Percentiles rank a stretch among this genome's conserved stretches.
These are phyloP conservation scores for Aspergillus egyptiacus DNA, from an alignment of 495 filamentous ascomycete genomes.

Conservation along the genomic window DNA sequence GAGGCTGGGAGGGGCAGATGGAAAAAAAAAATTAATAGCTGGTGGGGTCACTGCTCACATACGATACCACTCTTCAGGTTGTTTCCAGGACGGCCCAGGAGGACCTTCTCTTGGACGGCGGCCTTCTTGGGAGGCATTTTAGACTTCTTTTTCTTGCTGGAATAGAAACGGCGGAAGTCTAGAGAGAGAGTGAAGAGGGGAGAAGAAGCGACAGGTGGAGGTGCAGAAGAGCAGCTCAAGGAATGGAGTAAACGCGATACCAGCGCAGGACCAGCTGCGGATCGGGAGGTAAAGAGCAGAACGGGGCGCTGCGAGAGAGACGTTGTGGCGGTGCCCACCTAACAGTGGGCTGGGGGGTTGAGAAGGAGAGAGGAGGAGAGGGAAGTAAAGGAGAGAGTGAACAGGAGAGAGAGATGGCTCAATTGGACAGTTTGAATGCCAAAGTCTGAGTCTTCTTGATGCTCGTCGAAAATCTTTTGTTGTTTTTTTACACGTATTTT, in stretches of 20 bases:
- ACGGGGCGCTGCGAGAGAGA: constrained; percentile 23
- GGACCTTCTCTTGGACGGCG: constrained; percentile 50
- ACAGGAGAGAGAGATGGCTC: background rate
- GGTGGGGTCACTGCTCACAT: constrained; percentile 53
- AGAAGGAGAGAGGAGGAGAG: background rate
- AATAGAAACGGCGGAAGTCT: constrained; percentile 37
- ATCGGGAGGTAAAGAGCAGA: constrained; percentile 33
- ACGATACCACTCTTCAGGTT: constrained; percentile 99
- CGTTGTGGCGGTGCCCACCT: constrained; percentile 38
- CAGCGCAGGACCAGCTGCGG: constrained; percentile 50
- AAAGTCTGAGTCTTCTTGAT: background rate
- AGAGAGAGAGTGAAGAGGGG: constrained; percentile 26
- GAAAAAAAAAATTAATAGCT: constrained; percentile 25
- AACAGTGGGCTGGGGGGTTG: constrained; percentile 19
- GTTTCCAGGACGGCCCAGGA: constrained; percentile 91
- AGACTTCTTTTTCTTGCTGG: constrained; percentile 42
- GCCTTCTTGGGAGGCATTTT: constrained; percentile 52
- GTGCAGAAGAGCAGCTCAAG: constrained; percentile 25
- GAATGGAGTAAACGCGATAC: constrained; percentile 17
- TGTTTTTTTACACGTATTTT: constrained; percentile 10
- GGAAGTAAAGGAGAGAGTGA: background rate
- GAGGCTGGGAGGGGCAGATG: constrained; percentile 30
- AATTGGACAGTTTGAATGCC: constrained; percentile 2
- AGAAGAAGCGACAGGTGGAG: constrained; percentile 14
- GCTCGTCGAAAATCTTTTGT: background rate